These are phyloP conservation scores for Solanum peruvianum DNA, from an alignment of 257 asterid genomes.

Conservation along the genomic window DNA sequence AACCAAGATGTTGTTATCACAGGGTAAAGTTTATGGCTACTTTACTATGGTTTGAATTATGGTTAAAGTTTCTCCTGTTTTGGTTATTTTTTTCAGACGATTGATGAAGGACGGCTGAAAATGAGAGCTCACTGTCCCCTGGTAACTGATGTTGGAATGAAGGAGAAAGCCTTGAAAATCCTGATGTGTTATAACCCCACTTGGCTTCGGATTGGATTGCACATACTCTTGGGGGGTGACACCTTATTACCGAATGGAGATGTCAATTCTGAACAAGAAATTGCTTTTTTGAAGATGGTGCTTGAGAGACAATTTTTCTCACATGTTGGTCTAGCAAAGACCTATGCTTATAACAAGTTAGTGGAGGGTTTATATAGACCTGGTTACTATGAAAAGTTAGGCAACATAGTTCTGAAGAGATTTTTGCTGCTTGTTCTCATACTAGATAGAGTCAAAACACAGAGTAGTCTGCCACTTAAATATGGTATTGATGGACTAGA, in stretches of 20 bases:
- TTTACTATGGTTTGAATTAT: neutral
- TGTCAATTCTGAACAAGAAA: slow-evolving; percentile 69
- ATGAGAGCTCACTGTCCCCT: slow-evolving; percentile 87
- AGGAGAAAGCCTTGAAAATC: slow-evolving; percentile 64
- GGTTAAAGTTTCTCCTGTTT: neutral
- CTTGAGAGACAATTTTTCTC: slow-evolving; percentile 76
- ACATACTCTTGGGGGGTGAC: slow-evolving; percentile 79
- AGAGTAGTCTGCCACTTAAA: slow-evolving; percentile 74
- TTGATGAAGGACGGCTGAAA: slow-evolving; percentile 81
- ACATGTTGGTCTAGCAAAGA: slow-evolving; percentile 69
- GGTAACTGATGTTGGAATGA: slow-evolving; percentile 91
- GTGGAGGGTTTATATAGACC: slow-evolving; percentile 97
- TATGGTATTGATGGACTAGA: slow-evolving; percentile 95
- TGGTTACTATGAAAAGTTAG: slow-evolving; percentile 88
- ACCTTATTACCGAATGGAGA: slow-evolving; percentile 55
- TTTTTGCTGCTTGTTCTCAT: slow-evolving; percentile 73
- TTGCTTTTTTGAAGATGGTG: slow-evolving; percentile 67
- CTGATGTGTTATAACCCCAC: slow-evolving; percentile 72
- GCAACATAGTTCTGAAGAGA: slow-evolving; percentile 83
- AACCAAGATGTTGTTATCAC: neutral
- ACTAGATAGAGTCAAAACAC: slow-evolving; percentile 72
- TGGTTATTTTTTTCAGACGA: slow-evolving; percentile 38
- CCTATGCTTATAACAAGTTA: slow-evolving; percentile 75
- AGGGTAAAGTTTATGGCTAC: neutral
- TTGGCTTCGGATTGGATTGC: slow-evolving; percentile 88